These are phyloP conservation scores for Diddensiella caesifluorescens DNA, from an alignment of 805 yeast genomes.

Conservation along the genomic window DNA sequence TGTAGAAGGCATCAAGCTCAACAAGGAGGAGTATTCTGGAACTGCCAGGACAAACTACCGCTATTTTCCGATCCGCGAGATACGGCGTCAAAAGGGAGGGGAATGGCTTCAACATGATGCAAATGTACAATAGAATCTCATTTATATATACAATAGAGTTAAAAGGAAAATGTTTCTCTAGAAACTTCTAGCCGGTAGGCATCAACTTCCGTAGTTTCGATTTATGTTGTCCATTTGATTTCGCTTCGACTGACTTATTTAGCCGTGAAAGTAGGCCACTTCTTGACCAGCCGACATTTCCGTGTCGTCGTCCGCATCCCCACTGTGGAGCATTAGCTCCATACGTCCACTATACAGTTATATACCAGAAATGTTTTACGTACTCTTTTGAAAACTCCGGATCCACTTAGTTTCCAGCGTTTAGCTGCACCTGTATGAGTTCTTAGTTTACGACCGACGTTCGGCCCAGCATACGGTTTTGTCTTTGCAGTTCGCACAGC, in stretches of 20 bases:
- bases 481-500: too few species aligned
- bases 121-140: neutral
- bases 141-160: neutral
- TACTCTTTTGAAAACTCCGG: conserved; percentile 53
- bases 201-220: conserved; percentile 11
- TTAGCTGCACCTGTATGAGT: conserved; percentile 85
- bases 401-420: conserved; percentile 74
- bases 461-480: too few species aligned
- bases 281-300: conserved; percentile 82
- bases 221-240: conserved; percentile 30
- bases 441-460: too few species aligned
- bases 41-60: conserved; percentile 84
- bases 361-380: conserved; percentile 15
- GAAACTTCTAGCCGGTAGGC: conserved; percentile 10
- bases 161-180: neutral
- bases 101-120: conserved; percentile 10
- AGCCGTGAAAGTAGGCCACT: conserved; percentile 46
- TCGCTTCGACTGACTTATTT: conserved; percentile 55
- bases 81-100: conserved; percentile 36
- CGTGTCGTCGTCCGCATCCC: conserved; percentile 85
- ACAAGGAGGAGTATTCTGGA: conserved; percentile 79
- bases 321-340: conserved; percentile 35
- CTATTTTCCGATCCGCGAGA: conserved; percentile 61
- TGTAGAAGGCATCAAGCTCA: conserved; percentile 75
- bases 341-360: too few species aligned